These are phyloP conservation scores for Dissophora ornata DNA, from an alignment of 192 early-diverging fungal species.

Conservation along the genomic window DNA sequence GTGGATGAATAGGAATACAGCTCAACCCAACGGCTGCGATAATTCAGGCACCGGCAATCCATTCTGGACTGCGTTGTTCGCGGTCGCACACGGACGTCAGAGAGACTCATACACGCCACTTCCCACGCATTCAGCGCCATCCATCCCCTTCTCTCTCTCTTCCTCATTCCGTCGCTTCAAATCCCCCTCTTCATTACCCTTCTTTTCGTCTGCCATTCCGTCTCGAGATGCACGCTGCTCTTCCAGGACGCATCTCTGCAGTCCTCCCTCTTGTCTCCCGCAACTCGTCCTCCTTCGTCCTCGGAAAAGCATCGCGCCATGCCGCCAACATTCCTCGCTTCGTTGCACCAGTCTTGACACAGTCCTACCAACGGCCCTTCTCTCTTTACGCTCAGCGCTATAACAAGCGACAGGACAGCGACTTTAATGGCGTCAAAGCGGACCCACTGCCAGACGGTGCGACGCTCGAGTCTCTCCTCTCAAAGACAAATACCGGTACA, in stretches of 20 bases:
- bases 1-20: too few species aligned
- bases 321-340: not conserved
- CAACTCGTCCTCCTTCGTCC: not conserved
- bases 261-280: not conserved
- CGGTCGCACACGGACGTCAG: too few species aligned
- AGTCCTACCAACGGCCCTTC: not conserved
- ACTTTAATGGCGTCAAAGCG: too few species aligned
- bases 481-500: too few species aligned
- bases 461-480: too few species aligned
- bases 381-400: conserved; percentile 6
- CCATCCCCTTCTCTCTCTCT: not conserved
- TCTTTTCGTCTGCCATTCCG: not conserved
- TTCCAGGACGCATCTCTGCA: not conserved
- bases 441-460: too few species aligned
- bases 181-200: not conserved
- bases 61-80: too few species aligned
- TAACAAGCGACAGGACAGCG: not conserved
- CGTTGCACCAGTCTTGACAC: not conserved
- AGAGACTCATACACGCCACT: too few species aligned
- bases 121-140: not conserved
- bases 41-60: too few species aligned
- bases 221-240: not conserved
- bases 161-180: not conserved
- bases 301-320: not conserved
- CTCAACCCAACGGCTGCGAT: too few species aligned